phyloP scores from a whole-genome alignment of 2,329 filamentous ascomycete species.

The Amauroascus niger region DNA sequence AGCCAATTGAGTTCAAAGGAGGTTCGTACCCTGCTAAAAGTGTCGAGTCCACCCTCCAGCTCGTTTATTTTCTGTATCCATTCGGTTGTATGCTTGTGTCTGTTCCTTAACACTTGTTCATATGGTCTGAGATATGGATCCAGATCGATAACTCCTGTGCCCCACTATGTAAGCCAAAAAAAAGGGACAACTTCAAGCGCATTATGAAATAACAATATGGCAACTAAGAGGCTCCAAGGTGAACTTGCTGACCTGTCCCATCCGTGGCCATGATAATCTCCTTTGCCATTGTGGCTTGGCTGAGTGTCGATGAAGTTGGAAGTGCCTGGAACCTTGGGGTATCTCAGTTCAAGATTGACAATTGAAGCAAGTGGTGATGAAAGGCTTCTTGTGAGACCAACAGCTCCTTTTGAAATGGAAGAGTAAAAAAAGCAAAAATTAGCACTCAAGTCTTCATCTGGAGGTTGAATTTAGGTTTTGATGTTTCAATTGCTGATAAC shows the following conservation, averaged over 20 bases:
- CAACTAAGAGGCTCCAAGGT: neutral
- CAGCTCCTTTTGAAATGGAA: neutral
- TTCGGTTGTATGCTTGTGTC: conserved; percentile 68
- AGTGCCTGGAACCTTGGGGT: no score
- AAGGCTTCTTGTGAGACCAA: neutral
- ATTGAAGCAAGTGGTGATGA: neutral
- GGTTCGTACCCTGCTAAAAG: conserved; percentile 66
- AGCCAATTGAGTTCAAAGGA: neutral
- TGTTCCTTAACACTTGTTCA: conserved; percentile 61
- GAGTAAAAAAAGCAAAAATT: neutral
- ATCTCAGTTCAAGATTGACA: no score
- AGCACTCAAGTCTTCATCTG: neutral
- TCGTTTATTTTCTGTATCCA: conserved; percentile 81
- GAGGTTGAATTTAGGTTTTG: neutral
- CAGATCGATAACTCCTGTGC: conserved; percentile 62
- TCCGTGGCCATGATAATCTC: conserved; percentile 16
- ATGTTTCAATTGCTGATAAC: neutral
- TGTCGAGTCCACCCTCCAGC: conserved; percentile 77
- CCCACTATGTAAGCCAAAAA: neutral
- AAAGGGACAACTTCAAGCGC: neutral
- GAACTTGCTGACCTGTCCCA: conserved; percentile 25
- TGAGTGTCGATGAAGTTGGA: neutral
- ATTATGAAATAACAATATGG: neutral
- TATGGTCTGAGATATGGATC: conserved; percentile 89
- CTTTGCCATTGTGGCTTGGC: neutral